Evolutionary conservation across 1,139 yeast genomes (phyloP), one percentile per base, ranked within the genome.

Genomic region (Suhomyces kunorum): DNA sequence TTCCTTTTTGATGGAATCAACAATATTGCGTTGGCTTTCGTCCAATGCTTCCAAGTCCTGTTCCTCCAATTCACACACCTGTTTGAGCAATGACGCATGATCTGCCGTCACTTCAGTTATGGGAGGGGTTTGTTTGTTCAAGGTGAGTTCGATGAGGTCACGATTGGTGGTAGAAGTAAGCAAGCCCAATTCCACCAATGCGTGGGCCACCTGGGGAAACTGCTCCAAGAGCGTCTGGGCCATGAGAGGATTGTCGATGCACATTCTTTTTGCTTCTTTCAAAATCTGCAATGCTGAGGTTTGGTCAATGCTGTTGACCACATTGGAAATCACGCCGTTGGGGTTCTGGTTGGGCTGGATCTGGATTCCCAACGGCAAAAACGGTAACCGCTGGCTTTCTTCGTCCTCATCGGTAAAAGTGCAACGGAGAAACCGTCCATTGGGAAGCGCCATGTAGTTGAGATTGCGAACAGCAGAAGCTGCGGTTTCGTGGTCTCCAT

Each of bases 401-500:
- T 35, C 47, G 3, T 37, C 37, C 9, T 44, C 47, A n/a, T 32
- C 43, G 33, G 89, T 70, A 57, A 82, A 83, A 17, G 87, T 86
- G 51, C 96, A 94, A 49, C 84, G 80, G 38, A 90, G 64, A 33
- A 68, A 56, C 11, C 62, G 70, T 46, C 96, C 68, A 43, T 80
- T 78, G 1, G 96, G 96, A 35, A 90, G 77, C 22, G 78, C 74
- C 64, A 84, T 83, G 49, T 87, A 86, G 60, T 87, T 87, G 50
- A 90, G 68, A 63, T 90, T 92, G 44, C 98, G 71, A 14, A 89
- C 95, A 0, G 98, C 98, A 12, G 94, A 83, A 2, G 87, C 82
- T 1, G 97, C 96, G 0, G 96, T 86, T 51, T 87, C 96, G 35
- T 61, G 59, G 51, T 73, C 90, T 37, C 75, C 78, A 57, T 86